A percentile compares a stretch with the other conserved stretches of the same genome.
Conservation (phyloP, 2,329 filamentous ascomycete species). For the Dactylellina leptospora region DNA sequence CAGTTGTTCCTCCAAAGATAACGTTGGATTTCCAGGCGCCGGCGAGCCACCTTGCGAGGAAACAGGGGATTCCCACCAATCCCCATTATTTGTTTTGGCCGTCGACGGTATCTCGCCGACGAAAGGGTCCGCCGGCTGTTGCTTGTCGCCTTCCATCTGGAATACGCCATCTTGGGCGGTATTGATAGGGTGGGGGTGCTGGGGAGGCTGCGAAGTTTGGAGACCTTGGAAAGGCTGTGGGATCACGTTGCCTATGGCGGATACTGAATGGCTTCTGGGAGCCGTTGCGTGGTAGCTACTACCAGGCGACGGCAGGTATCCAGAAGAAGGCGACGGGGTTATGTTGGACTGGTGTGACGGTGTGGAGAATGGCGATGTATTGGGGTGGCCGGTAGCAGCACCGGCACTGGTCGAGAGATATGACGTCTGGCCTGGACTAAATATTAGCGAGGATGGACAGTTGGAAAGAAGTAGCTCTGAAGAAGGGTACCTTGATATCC, state of each 20-base stretch:
- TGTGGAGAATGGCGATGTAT: slow-evolving; percentile 8
- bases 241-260: slow-evolving; percentile 18
- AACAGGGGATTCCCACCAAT: slow-evolving; percentile 47
- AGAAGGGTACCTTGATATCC: slow-evolving; percentile 28
- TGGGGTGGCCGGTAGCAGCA: slow-evolving; percentile 17
- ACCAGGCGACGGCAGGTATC: slow-evolving; percentile 17
- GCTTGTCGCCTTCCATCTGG: slow-evolving; percentile 36
- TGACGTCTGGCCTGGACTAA: slow-evolving; percentile 28
- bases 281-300: slow-evolving; percentile 37
- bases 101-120: slow-evolving; percentile 10
- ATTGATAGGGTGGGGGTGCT: slow-evolving; percentile 17
- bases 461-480: not conserved
- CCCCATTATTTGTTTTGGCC: slow-evolving; percentile 14
- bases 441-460: not conserved
- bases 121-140: slow-evolving; percentile 17
- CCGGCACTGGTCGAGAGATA: slow-evolving; percentile 44
- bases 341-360: not conserved
- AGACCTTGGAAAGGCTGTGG: slow-evolving; percentile 16
- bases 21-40: slow-evolving; percentile 2
- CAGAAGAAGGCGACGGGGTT: not conserved
- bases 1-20: slow-evolving; percentile 44
- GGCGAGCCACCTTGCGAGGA: slow-evolving; percentile 27
- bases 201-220: slow-evolving; percentile 9
- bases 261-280: slow-evolving; percentile 40
- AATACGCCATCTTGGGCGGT: slow-evolving; percentile 40